Percentiles rank a stretch among this genome's conserved stretches.
These are phyloP conservation scores for Cydonia oblonga DNA, from an alignment of 331 rosid species.

Conservation along the genomic window DNA sequence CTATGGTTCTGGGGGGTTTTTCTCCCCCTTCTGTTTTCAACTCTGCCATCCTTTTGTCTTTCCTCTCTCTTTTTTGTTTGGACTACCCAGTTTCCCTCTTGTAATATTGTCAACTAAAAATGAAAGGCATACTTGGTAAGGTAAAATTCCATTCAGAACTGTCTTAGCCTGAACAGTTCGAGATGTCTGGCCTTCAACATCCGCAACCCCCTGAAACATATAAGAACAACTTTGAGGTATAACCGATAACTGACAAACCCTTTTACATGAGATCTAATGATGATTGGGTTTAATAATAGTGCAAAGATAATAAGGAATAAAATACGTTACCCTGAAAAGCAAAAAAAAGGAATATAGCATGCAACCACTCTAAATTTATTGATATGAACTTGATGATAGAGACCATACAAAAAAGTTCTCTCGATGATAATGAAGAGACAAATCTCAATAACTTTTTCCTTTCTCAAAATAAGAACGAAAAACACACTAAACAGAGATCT, in stretches of 20 bases:
- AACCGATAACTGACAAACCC: background rate
- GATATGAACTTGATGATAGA: background rate
- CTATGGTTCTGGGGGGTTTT: background rate
- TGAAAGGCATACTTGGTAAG: background rate
- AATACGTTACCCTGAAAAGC: background rate
- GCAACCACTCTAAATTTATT: background rate
- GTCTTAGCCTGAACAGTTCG: background rate
- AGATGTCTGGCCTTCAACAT: constrained; percentile 17
- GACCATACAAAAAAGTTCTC: background rate
- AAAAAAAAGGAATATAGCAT: background rate
- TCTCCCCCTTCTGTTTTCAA: background rate
- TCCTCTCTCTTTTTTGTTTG: background rate
- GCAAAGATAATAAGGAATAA: background rate
- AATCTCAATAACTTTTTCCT: background rate
- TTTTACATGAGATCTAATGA: background rate
- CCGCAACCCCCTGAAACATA: background rate
- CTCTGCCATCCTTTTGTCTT: background rate
- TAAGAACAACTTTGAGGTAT: background rate
- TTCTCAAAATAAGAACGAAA: background rate
- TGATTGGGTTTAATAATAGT: background rate
- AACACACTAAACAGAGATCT: background rate
- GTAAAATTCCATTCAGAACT: background rate
- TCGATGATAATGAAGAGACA: background rate
- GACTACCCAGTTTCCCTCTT: background rate
- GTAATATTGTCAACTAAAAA: background rate